Conservation (phyloP, 371 early-diverging fungal genomes). For the Mortierella sp. region DNA sequence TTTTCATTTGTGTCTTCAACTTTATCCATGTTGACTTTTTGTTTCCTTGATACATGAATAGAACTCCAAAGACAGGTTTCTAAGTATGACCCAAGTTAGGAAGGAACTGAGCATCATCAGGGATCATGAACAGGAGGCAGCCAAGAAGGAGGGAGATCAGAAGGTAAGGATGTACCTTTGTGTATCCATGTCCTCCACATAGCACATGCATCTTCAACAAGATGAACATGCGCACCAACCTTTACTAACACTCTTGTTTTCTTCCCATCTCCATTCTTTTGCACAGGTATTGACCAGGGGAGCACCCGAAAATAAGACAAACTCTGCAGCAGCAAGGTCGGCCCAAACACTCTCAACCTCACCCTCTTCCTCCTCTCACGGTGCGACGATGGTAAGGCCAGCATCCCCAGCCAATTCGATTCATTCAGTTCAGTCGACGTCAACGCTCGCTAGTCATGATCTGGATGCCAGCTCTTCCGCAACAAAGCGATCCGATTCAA, state of each 20-base stretch:
- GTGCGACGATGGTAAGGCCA: constrained; percentile 13
- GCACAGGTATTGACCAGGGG: neutral
- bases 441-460: constrained; percentile 26
- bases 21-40: neutral
- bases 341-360: constrained; percentile 7
- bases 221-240: neutral
- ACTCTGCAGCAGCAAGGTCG: neutral
- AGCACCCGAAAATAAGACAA: constrained; percentile 4
- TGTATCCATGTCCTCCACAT: neutral
- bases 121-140: constrained; percentile 46
- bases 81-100: constrained; percentile 44
- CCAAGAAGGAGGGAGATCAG: constrained; percentile 13
- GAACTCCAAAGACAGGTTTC: constrained; percentile 42
- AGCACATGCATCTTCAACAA: neutral
- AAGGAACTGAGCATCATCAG: constrained; percentile 33
- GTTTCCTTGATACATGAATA: neutral
- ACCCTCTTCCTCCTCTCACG: constrained; percentile 11
- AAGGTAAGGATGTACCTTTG: neutral
- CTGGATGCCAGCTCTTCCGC: constrained; percentile 9
- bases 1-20: neutral
- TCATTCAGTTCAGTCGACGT: constrained; percentile 24
- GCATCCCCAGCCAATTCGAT: constrained; percentile 34
- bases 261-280: neutral
- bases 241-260: neutral
- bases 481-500: constrained; percentile 4